Percentiles rank a stretch among this genome's conserved stretches.
Conservation (phyloP, 1,284 basidiomycete species). For the Rhodotorula sp. region DNA sequence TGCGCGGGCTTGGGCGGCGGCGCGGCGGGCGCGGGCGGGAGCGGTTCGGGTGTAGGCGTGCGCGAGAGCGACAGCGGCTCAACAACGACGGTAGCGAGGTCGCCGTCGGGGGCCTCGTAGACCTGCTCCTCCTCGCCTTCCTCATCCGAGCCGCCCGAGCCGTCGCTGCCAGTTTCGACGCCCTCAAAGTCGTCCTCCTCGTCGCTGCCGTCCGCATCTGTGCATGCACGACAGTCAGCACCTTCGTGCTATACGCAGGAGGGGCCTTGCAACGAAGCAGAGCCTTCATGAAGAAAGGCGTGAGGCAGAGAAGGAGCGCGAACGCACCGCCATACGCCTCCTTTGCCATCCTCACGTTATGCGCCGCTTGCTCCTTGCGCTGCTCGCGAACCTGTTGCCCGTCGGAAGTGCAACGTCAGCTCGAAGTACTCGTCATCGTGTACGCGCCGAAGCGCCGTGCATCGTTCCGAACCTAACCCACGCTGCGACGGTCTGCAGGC, state of each 20-base stretch:
- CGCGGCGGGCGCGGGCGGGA: background rate
- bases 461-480: no score
- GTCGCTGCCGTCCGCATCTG: constrained; percentile 14
- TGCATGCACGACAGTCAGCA: background rate
- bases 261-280: background rate
- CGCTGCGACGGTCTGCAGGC: no score
- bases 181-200: constrained; percentile 24
- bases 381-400: constrained; percentile 40
- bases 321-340: constrained; percentile 44
- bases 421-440: background rate
- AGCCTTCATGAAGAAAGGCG: background rate
- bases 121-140: background rate
- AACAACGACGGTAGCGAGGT: constrained; percentile 36
- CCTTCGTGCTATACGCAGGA: background rate
- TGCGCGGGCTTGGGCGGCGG: background rate
- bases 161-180: background rate
- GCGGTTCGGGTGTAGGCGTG: constrained; percentile 29
- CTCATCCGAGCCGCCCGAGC: constrained; percentile 1
- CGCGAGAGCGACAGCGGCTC: constrained; percentile 38
- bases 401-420: background rate
- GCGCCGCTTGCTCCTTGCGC: constrained; percentile 42
- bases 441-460: no score
- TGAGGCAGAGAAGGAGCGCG: background rate
- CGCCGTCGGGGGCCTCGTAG: constrained; percentile 32
- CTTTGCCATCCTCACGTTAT: constrained; percentile 41